These are phyloP conservation scores for Clausena lansium DNA, from an alignment of 345 rosid species.

Conservation along the genomic window DNA sequence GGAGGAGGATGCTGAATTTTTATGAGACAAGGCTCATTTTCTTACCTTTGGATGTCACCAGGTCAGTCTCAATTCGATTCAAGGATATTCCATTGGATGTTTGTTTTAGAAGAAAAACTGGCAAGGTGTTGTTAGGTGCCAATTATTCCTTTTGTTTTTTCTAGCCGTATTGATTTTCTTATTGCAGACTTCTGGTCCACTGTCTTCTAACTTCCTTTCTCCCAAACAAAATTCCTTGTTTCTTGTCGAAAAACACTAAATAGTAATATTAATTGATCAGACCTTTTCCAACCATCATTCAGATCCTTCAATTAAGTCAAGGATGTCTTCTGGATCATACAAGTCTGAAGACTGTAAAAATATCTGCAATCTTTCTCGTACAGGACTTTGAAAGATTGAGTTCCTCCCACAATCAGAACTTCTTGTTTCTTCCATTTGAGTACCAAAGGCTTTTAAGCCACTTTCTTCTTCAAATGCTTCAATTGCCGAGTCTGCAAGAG, in stretches of 20 bases:
- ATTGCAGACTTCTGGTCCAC: background rate
- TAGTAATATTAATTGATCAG: background rate
- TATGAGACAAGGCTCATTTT: background rate
- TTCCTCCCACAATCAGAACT: slow-evolving; percentile 32
- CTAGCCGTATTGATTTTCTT: background rate
- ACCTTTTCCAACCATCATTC: slow-evolving; percentile 99
- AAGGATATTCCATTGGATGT: background rate
- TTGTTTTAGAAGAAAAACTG: background rate
- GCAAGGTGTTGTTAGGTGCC: background rate
- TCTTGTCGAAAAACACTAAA: background rate
- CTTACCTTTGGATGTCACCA: background rate
- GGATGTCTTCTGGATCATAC: slow-evolving; percentile 85
- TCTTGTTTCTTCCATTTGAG: slow-evolving; percentile 36
- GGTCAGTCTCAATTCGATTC: background rate
- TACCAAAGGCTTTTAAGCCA: slow-evolving; percentile 25
- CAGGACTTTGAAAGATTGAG: slow-evolving; percentile 60
- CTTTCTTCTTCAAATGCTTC: slow-evolving; percentile 48
- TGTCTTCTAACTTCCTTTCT: background rate
- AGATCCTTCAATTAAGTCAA: slow-evolving; percentile 78
- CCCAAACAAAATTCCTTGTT: background rate
- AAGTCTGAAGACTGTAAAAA: slow-evolving; percentile 85
- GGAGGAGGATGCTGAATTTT: background rate
- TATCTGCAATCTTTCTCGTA: slow-evolving; percentile 81
- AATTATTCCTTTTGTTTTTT: background rate
- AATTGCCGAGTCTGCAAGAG: slow-evolving; percentile 87